Base-by-base conservation (phyloP, 352 stramenopile species). In the Phytophthora quininea region DNA sequence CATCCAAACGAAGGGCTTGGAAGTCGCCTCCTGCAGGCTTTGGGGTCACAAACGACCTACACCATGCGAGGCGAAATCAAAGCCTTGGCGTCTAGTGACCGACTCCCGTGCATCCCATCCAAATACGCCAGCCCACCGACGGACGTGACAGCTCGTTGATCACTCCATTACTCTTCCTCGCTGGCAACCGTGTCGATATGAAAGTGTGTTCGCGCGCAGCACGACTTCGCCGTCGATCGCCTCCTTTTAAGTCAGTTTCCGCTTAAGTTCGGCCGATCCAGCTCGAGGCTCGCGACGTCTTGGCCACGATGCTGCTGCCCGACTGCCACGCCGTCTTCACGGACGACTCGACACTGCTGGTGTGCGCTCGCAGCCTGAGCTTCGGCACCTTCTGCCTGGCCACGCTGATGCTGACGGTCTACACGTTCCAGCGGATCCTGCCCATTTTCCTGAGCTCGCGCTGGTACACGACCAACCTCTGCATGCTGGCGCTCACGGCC, bases 381-480 rank as follows among this genome's bases (percentile, higher is more conserved):
- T 82, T 92, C 54, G 84, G 84, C 49, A 69, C 47, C 35, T 75
- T 86, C 52, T 89, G 80, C 30, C 70, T 91, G 35, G 65, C 69
- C 52, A 92, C 84, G 55, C 69, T 89, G 19, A 65, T 67, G 24
- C 60, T 82, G 0, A 73, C 61, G 32, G 67, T 74, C 19, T 80
- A 86, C 60, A 75, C 69, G 3, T 78, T 79, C 52, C 76, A 66
- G 46, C 80, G 67, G 51, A 86, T 92, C 62, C 46, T 81, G n/a
- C 82, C 82, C 33, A 71, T 86, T 35, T 89, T 90, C 67, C 51
- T 86, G 27, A 72, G 54, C 60, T 83, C 79, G 51, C 75, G 66
- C 33, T 89, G 83, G 73, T 90, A 89, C 67, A 29, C 77, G 31
- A 69, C 80, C 52, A 90, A 89, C 64, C 71, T 92, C 49, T 67